Evolutionary conservation across 2,329 filamentous ascomycete species (phyloP).

Genomic region (Fusarium armeniacum): DNA sequence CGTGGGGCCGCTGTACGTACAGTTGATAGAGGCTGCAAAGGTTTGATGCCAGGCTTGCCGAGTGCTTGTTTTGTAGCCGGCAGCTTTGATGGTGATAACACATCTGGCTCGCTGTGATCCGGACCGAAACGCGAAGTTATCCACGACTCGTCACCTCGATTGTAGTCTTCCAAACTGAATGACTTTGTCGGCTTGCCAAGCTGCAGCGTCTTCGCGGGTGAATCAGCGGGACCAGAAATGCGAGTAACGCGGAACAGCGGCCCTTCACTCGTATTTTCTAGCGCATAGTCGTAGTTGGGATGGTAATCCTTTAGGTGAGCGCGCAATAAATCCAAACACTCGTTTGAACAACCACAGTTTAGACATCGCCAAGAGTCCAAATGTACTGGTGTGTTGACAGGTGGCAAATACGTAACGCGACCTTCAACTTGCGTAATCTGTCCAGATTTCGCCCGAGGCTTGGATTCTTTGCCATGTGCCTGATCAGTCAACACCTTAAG

Average conservation of each 20-base stretch:
- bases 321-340: constrained; percentile 63
- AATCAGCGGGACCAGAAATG: constrained; percentile 47
- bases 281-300: constrained; percentile 60
- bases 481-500: constrained; percentile 71
- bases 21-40: constrained; percentile 22
- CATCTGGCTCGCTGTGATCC: constrained; percentile 48
- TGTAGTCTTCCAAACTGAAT: constrained; percentile 61
- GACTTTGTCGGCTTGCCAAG: constrained; percentile 59
- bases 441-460: constrained; percentile 53
- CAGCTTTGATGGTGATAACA: constrained; percentile 46
- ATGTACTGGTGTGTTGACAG: constrained; percentile 60
- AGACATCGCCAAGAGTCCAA: constrained; percentile 67
- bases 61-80: constrained; percentile 45
- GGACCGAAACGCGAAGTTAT: constrained; percentile 59
- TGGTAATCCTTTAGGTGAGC: constrained; percentile 64
- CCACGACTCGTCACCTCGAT: constrained; percentile 64
- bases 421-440: constrained; percentile 55
- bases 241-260: constrained; percentile 59
- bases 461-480: constrained; percentile 67
- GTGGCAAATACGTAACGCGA: constrained; percentile 62
- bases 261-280: constrained; percentile 55
- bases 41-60: constrained; percentile 41
- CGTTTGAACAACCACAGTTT: constrained; percentile 63
- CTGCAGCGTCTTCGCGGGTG: constrained; percentile 58
- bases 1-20: constrained; percentile 13